Base-by-base conservation (phyloP, 2,329 filamentous ascomycete genomes). In the Salinomyces thailandicus region DNA sequence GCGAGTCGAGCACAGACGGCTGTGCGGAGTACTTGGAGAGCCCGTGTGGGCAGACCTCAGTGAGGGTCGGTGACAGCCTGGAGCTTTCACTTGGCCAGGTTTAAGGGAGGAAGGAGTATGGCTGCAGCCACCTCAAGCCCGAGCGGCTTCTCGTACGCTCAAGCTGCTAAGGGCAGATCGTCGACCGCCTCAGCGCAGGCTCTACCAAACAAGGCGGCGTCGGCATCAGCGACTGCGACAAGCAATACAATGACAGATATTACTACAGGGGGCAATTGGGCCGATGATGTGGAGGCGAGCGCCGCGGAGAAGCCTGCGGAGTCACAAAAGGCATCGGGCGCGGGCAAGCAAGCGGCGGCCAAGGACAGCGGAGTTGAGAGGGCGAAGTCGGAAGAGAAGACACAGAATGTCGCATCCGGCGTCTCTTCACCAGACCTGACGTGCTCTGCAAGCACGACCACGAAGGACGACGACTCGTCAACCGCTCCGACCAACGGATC, bases 121-220 rank as follows among this genome's bases (percentile, higher is more conserved):
- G 50, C 49, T 42, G 49, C 46, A 30, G 40, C 42, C 26, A 47
- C 31, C 29, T 39, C 44, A 18, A 55, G 52, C 50, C 49, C 53
- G 16, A 50, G 50, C 29, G 54, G 54, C 49, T 94, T 95, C 60
- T 95, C 89, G 42, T 96, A 96, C 63, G 89, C 89, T 53, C 86
- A 94, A 72, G 89, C 89, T 57, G 89, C 89, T 42, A 91, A 91
- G 62, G 85, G 87, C 55, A 74, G 81, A 52, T 66, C 73, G 38
- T 56, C 69, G 36, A 54, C 66, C 33, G 58, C 66, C 36, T 54
- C 66, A 35, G 59, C 67, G 34, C 61, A 66, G 41, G 52, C 63
- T 38, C 57, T 61, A 31, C 54, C 64, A 18, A 63, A 61, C 50
- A 71, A 71, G 53, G 57, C 59, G 14, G 50, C 59, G 8, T 65